These are phyloP conservation scores for Bruguiera sexangula DNA, from an alignment of 345 rosid genomes.

Conservation along the genomic window DNA sequence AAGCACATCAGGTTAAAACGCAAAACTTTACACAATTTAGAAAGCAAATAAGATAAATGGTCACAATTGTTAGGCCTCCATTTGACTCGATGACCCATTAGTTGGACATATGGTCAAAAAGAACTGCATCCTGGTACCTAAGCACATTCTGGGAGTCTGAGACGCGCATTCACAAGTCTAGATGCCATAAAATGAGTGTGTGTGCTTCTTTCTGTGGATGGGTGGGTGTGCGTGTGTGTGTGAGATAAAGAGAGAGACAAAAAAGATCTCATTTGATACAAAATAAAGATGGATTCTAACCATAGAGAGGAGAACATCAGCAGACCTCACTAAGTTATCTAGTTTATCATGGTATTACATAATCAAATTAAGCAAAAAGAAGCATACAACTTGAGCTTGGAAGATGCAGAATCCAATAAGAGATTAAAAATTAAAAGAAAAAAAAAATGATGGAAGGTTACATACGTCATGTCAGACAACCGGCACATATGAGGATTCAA, in stretches of 20 bases:
- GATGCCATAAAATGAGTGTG: no score
- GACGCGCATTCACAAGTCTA: no score
- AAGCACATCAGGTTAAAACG: slow-evolving; percentile 14
- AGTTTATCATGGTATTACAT: neutral
- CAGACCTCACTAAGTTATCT: neutral
- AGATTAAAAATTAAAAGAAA: neutral
- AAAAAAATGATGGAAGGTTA: neutral
- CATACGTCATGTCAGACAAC: slow-evolving; percentile 75
- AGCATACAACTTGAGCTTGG: neutral
- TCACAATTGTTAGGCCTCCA: neutral
- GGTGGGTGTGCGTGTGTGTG: no score
- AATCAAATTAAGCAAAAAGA: neutral
- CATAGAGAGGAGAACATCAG: no score
- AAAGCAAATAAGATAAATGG: neutral
- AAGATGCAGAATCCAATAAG: neutral
- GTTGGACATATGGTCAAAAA: neutral
- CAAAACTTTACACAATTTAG: neutral
- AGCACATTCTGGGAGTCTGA: no score
- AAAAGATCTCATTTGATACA: no score
- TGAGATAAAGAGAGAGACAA: no score
- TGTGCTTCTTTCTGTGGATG: no score
- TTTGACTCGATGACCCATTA: neutral
- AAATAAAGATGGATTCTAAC: no score
- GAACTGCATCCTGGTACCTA: neutral
- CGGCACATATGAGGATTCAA: slow-evolving; percentile 79